Evolutionary conservation across 2,329 filamentous ascomycete genomes (phyloP), one percentile per base, ranked within the genome.

Genomic region (Xylaria polymorpha): DNA sequence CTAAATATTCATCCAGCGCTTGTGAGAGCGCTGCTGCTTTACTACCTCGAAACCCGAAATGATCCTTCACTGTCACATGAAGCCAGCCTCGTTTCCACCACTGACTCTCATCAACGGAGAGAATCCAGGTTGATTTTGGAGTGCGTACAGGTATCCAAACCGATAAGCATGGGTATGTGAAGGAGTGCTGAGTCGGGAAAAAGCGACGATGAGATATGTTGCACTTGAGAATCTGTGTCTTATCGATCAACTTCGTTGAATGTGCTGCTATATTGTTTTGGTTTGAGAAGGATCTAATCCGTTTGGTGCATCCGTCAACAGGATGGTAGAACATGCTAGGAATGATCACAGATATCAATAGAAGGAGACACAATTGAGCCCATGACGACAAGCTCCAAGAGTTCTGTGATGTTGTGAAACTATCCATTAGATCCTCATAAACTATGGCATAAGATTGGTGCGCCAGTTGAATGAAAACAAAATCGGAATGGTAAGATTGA

Each of bases 11-110:
- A 44, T 58, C 37, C 10, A 58, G 4, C 12, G 3, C 8, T 3
- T 20, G 20, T 25, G 55, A 58, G 2, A 58, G 35, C 9, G 55
- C 29, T 56, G 20, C n/a, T 6, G 18, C 32, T 56, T 20, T 3
- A 43, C 39, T 43, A 3, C 22, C 32, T 39, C 4, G 35, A 15
- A 18, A 18, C 5, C 20, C 22, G 14, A 58, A 18, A 58, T 58
- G 55, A 44, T 58, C 37, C 22, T 18, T 58, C 4, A 22, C 55
- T 15, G 35, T 44, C 20, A 58, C 55, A n/a, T 58, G 55, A 44
- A 58, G 37, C 10, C n/a, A 58, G 9, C 55, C 55, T 4, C 55
- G 37, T 14, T 29, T 15, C 55, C 55, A 58, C 55, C 55, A 58
- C 10, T 20, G 7, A 1, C 3, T 15, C n/a, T 20, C 3, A 29